Percentiles rank a stretch among this genome's conserved stretches.
These are phyloP conservation scores for Plasmodium malariae DNA, from an alignment of 169 alveolate species.

Conservation along the genomic window DNA sequence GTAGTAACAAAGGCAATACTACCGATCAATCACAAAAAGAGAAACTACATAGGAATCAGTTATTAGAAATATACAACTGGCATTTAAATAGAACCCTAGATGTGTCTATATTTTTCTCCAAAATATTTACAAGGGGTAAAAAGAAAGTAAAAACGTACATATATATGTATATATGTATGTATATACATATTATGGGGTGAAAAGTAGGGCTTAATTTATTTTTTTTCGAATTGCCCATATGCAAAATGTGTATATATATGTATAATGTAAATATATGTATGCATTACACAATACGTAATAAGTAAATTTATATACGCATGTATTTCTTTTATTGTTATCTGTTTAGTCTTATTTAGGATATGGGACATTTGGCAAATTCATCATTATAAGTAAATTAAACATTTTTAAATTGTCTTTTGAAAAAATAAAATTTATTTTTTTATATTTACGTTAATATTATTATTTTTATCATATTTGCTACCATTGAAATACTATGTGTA, in stretches of 20 bases:
- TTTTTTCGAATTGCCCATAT: not conserved
- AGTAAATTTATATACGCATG: too few species aligned
- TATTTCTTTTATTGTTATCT: not conserved
- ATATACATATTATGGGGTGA: not conserved
- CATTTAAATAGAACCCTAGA: constrained; percentile 65
- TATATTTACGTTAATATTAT: not conserved
- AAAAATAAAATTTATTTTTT: not conserved
- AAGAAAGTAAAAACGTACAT: constrained; percentile 12
- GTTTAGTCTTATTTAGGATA: constrained; percentile 64
- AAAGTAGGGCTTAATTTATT: not conserved
- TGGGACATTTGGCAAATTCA: constrained; percentile 76
- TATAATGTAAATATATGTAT: not conserved
- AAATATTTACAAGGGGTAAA: constrained; percentile 62
- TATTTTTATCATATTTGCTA: not conserved
- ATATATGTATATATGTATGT: constrained; percentile 22
- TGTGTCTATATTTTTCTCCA: constrained; percentile 58
- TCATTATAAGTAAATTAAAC: constrained; percentile 53
- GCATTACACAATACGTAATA: too few species aligned
- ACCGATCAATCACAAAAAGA: constrained; percentile 2
- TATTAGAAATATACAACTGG: constrained; percentile 68
- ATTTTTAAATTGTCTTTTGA: not conserved
- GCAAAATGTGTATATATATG: not conserved
- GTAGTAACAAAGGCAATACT: not conserved
- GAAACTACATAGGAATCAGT: not conserved
- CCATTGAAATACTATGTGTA: constrained; percentile 5